phyloP scores from a whole-genome alignment of 345 rosid genomes.

The Brassica carinata region DNA sequence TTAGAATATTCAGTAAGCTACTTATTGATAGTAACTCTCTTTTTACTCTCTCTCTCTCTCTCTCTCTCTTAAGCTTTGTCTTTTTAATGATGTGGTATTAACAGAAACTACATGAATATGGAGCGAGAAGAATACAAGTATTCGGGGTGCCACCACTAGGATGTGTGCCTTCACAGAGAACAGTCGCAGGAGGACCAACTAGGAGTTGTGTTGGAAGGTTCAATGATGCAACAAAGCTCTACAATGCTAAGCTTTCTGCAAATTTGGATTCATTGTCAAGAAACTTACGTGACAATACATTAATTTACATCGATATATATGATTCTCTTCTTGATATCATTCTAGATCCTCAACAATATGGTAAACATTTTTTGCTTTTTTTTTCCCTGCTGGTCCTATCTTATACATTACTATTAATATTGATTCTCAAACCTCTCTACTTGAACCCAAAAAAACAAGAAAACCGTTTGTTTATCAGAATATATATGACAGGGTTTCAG shows the following conservation, averaged over 20 bases:
- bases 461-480: too few species aligned
- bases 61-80: background rate
- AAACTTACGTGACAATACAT: constrained; percentile 22
- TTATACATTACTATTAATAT: background rate
- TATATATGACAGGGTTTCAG: constrained; percentile 4
- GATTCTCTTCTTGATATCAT: constrained; percentile 41
- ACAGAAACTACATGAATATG: constrained; percentile 32
- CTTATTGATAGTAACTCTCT: background rate
- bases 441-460: too few species aligned
- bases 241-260: constrained; percentile 25
- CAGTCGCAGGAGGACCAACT: constrained; percentile 34
- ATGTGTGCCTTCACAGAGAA: constrained; percentile 44
- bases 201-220: constrained; percentile 26
- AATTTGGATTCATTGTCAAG: constrained; percentile 15
- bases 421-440: background rate
- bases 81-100: background rate
- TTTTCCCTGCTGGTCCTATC: background rate
- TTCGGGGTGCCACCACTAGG: constrained; percentile 38
- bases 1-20: background rate
- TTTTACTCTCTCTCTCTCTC: background rate
- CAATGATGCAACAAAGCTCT: constrained; percentile 26
- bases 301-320: constrained; percentile 35
- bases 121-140: constrained; percentile 37
- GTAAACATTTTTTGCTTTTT: background rate
- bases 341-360: background rate